A percentile compares a stretch with the other conserved stretches of the same genome.
Evolutionary conservation across 257 asterid species (phyloP).

Genomic region (Fraxinus pennsylvanica): DNA sequence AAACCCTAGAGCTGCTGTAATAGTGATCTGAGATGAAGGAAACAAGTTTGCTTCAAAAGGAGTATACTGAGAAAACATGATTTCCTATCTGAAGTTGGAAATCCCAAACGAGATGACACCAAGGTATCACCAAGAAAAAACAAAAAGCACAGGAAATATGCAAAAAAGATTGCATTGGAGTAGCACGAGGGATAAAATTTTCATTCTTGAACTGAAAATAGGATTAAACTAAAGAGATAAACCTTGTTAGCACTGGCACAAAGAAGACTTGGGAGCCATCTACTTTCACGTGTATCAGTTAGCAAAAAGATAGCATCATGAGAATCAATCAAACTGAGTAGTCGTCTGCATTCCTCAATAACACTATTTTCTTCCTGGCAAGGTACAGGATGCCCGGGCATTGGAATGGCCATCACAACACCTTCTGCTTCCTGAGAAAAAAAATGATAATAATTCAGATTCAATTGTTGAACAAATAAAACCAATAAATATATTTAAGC

Average conservation of each 20-base stretch:
- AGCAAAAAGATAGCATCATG: slow-evolving; percentile 84
- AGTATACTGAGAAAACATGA: not conserved
- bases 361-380: slow-evolving; percentile 67
- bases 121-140: slow-evolving; percentile 1
- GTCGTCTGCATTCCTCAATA: slow-evolving; percentile 66
- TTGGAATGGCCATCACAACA: slow-evolving; percentile 86
- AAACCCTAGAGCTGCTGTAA: slow-evolving; percentile 92
- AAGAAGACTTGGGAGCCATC: slow-evolving; percentile 96
- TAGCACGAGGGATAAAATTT: not conserved
- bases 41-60: slow-evolving; percentile 15
- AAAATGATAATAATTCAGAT: not conserved
- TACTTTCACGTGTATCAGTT: slow-evolving; percentile 96
- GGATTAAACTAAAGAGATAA: slow-evolving; percentile 6
- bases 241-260: slow-evolving; percentile 91
- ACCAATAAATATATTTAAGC: slow-evolving; percentile 6
- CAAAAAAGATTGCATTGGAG: not conserved
- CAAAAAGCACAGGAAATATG: not conserved
- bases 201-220: slow-evolving; percentile 8
- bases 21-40: slow-evolving; percentile 58
- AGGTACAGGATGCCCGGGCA: slow-evolving; percentile 93
- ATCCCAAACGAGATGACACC: slow-evolving; percentile 10
- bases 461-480: slow-evolving; percentile 24
- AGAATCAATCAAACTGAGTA: slow-evolving; percentile 66
- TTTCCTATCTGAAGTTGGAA: slow-evolving; percentile 7
- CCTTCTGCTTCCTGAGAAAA: slow-evolving; percentile 73